Conservation (phyloP, 2,329 filamentous ascomycete species). For the Fusarium pseudoanthophilum region DNA sequence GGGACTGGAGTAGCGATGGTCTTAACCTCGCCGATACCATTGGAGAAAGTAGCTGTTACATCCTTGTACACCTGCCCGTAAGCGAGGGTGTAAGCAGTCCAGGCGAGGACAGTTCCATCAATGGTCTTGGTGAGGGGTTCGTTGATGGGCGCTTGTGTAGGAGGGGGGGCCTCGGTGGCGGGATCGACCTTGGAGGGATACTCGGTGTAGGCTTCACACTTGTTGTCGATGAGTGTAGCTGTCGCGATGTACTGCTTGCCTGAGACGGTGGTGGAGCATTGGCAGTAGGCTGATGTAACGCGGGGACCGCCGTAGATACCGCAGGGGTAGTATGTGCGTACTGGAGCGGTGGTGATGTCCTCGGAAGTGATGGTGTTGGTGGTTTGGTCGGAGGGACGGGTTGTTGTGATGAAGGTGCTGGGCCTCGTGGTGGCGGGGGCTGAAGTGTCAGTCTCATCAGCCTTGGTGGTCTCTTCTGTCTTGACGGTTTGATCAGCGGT, state of each 20-base stretch:
- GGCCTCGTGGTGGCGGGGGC: not conserved
- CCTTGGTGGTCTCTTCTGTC: not conserved
- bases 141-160: slow-evolving; percentile 2
- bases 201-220: not conserved
- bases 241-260: slow-evolving; percentile 9
- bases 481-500: not conserved
- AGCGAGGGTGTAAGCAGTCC: not conserved
- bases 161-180: not conserved
- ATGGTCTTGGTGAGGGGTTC: slow-evolving; percentile 4
- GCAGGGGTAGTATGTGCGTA: slow-evolving; percentile 9
- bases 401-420: slow-evolving; percentile 8
- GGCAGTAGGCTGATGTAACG: not conserved
- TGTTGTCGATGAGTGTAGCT: not conserved
- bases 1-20: slow-evolving; percentile 9
- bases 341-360: not conserved
- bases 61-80: not conserved
- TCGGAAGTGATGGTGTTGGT: not conserved
- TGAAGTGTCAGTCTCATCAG: not conserved
- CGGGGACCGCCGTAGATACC: not conserved
- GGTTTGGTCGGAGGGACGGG: not conserved
- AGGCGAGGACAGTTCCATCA: slow-evolving; percentile 4
- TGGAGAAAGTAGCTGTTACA: not conserved
- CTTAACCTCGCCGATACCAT: not conserved
- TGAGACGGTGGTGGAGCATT: not conserved
- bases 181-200: slow-evolving; percentile 4